Evolutionary conservation across 345 rosid species (phyloP), one percentile per base, ranked within the genome.

Genomic region (Diplotaxis tenuifolia): DNA sequence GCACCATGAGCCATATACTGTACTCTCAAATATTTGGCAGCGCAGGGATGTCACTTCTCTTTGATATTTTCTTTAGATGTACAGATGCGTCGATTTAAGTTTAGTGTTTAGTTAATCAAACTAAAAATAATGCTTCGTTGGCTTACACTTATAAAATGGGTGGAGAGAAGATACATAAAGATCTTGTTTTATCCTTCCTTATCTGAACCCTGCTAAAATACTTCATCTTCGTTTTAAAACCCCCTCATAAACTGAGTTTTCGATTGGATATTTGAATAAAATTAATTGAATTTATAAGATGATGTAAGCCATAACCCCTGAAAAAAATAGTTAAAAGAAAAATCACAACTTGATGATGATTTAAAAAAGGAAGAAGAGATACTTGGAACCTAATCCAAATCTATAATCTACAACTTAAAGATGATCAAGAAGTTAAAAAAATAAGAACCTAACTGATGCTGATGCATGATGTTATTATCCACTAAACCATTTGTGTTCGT

Each of bases 401-500:
- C 74, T 29, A 53, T 65, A 36, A 25, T 16, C 62, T 61, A 68
- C 68, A 62, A 40, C 38, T 40, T 68, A 53, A 69, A 27, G 58
- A 68, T 74, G 78, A 62, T 68, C 47, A 58, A 45, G 20, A 38
- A 68, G 0, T n/a, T n/a, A n/a, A 25, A 69, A 59, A 10, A 74
- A 18, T 28, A 29, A 59, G 36, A 29, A 71, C 84, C 83, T 71
- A 79, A 78, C n/a, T n/a, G n/a, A n/a, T n/a, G n/a, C n/a, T n/a
- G n/a, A 73, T 49, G 56, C 74, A 72, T 76, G 68, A 59, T 38
- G 55, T 70, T 79, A 68, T 62, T 60, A 70, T 49, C 76, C 83
- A 70, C 57, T 63, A 62, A 62, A 15, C 40, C 42, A 68, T 31
- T 75, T 68, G 55, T 49, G 28, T 50, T 67, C 73, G 78, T 68